phyloP scores from a whole-genome alignment of 2,329 filamentous ascomycete genomes.

The Diplodia sapinea region DNA sequence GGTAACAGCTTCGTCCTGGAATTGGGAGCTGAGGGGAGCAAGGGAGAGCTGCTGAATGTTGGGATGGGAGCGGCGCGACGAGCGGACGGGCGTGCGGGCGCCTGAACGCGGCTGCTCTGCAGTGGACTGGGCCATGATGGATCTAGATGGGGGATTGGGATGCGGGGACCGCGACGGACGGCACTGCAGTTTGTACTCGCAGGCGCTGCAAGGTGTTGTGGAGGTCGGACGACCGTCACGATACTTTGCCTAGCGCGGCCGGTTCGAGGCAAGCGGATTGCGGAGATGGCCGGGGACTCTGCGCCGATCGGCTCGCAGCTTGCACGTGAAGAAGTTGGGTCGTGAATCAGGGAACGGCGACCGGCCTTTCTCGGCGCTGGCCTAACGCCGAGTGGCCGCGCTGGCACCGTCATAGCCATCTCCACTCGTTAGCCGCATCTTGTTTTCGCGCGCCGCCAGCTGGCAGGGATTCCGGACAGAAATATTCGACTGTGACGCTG shows the following conservation, averaged over 20 bases:
- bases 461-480: conserved; percentile 15
- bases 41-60: conserved; percentile 66
- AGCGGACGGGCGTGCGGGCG: conserved; percentile 32
- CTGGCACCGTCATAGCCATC: conserved; percentile 1
- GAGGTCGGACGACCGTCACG: conserved; percentile 26
- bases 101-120: conserved; percentile 23
- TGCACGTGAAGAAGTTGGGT: conserved; percentile 12
- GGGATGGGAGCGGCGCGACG: conserved; percentile 61
- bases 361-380: conserved; percentile 17
- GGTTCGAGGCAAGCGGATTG: conserved; percentile 17
- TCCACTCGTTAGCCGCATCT: conserved; percentile 16
- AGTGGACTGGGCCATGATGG: conserved; percentile 24
- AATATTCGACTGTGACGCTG: conserved; percentile 18
- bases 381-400: not conserved
- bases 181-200: conserved; percentile 22
- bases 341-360: conserved; percentile 18
- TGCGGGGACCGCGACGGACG: not conserved
- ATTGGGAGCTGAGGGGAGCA: conserved; percentile 63
- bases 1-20: conserved; percentile 54
- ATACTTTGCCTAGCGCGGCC: conserved; percentile 21
- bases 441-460: conserved; percentile 7
- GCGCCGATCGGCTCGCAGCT: not conserved
- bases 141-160: conserved; percentile 12
- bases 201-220: not conserved
- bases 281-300: conserved; percentile 12